Percentiles rank a stretch among this genome's conserved stretches.
phyloP scores from a whole-genome alignment of 1,284 basidiomycete genomes.

The Lignosus rhinocerotis region DNA sequence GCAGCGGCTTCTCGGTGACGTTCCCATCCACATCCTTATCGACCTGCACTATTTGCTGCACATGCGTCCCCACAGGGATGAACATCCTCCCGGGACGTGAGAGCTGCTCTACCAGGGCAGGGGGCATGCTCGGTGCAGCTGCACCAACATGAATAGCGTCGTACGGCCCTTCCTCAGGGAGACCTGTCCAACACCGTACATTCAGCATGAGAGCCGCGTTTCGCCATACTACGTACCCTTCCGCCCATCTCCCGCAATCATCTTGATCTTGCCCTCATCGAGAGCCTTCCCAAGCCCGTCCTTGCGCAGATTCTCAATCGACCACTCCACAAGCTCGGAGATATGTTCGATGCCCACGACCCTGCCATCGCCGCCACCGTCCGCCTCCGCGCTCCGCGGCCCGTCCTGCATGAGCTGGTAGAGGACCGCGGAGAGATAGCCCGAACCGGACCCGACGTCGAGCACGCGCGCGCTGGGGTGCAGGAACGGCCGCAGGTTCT shows the following conservation, averaged over 20 bases:
- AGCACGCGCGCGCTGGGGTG: slow-evolving; percentile 72
- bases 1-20: slow-evolving; percentile 68
- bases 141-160: slow-evolving; percentile 95
- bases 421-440: slow-evolving; percentile 77
- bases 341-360: slow-evolving; percentile 95
- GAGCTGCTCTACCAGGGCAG: slow-evolving; percentile 78
- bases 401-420: slow-evolving; percentile 62
- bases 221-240: slow-evolving; percentile 46
- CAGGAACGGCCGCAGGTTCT: slow-evolving; percentile 73
- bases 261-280: slow-evolving; percentile 53
- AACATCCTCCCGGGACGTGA: slow-evolving; percentile 89
- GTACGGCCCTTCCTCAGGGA: slow-evolving; percentile 62
- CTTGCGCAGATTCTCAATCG: slow-evolving; percentile 63
- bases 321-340: slow-evolving; percentile 72
- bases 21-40: slow-evolving; percentile 80
- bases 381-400: slow-evolving; percentile 27
- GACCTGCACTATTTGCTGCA: slow-evolving; percentile 63
- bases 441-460: slow-evolving; percentile 81
- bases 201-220: background rate
- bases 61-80: slow-evolving; percentile 79
- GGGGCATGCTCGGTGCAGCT: slow-evolving; percentile 79
- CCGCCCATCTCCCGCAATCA: slow-evolving; percentile 83
- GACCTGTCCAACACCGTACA: slow-evolving; percentile 1
- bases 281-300: slow-evolving; percentile 67
- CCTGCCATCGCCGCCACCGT: slow-evolving; percentile 39